Evolutionary conservation across 805 yeast species (phyloP).

Genomic region (Debaryomyces prosopidis): DNA sequence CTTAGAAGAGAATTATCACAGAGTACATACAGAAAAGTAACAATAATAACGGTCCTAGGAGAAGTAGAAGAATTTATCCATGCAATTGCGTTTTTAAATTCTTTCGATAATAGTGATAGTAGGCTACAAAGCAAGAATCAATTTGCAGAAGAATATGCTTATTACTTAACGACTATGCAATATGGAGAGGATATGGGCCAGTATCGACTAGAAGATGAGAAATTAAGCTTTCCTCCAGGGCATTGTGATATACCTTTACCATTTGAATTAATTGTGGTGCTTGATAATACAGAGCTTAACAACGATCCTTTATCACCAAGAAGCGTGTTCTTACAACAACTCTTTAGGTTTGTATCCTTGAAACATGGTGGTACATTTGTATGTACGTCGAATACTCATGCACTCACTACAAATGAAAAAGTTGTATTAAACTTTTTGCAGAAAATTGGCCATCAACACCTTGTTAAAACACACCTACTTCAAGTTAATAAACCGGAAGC

Average conservation of each 20-base stretch:
- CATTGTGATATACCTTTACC: slow-evolving; percentile 24
- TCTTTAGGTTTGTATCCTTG: slow-evolving; percentile 31
- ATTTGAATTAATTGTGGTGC: slow-evolving; percentile 16
- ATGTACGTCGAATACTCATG: slow-evolving; percentile 2
- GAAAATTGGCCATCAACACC: not conserved
- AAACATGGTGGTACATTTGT: slow-evolving; percentile 29
- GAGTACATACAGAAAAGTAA: not conserved
- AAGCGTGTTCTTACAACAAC: slow-evolving; percentile 33
- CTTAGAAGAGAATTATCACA: slow-evolving; percentile 6
- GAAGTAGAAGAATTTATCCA: slow-evolving; percentile 11
- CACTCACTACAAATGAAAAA: slow-evolving; percentile 1
- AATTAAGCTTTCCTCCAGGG: slow-evolving; percentile 16
- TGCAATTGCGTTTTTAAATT: slow-evolving; percentile 9
- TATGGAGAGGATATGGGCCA: slow-evolving; percentile 1
- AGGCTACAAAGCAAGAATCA: slow-evolving; percentile 1
- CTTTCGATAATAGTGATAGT: slow-evolving; percentile 1
- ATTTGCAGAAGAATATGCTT: slow-evolving; percentile 5
- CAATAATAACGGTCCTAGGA: slow-evolving; percentile 9
- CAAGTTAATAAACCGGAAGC: slow-evolving; percentile 8
- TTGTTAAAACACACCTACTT: not conserved
- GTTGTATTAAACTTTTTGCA: not conserved
- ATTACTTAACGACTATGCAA: slow-evolving; percentile 4
- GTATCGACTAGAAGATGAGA: slow-evolving; percentile 1
- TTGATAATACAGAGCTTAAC: slow-evolving; percentile 14
- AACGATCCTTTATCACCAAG: slow-evolving; percentile 18